These are phyloP conservation scores for Tylopilus cervinicoccineus DNA, from an alignment of 768 basidiomycete species.

Conservation along the genomic window DNA sequence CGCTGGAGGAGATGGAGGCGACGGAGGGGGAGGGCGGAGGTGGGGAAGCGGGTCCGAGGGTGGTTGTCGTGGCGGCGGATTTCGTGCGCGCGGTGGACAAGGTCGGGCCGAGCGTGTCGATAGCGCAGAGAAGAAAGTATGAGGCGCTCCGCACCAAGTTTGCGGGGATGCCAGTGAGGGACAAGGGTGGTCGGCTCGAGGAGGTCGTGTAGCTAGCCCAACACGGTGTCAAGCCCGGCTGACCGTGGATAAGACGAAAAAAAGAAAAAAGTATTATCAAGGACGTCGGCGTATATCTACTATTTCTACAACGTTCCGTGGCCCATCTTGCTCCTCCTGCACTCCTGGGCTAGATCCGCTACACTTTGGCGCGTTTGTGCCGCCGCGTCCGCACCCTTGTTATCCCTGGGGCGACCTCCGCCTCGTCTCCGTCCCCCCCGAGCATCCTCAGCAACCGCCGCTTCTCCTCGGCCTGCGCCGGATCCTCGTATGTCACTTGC, in stretches of 20 bases:
- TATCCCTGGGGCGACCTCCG: slow-evolving; percentile 4
- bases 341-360: slow-evolving; percentile 8
- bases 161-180: slow-evolving; percentile 66
- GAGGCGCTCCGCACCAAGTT: slow-evolving; percentile 78
- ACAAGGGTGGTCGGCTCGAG: slow-evolving; percentile 22
- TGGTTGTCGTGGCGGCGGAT: slow-evolving; percentile 55
- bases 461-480: slow-evolving; percentile 56
- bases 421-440: slow-evolving; percentile 22
- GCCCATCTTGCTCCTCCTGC: neutral
- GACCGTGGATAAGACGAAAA: too few relatives aligned
- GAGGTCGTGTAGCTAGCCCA: slow-evolving; percentile 10
- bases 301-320: neutral
- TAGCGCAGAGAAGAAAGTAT: slow-evolving; percentile 77
- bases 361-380: slow-evolving; percentile 7
- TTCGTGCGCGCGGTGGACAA: slow-evolving; percentile 75
- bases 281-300: neutral
- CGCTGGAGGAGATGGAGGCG: slow-evolving; percentile 56
- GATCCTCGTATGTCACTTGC: slow-evolving; percentile 67
- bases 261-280: too few relatives aligned
- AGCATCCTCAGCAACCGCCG: slow-evolving; percentile 54
- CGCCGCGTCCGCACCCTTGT: slow-evolving; percentile 13
- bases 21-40: slow-evolving; percentile 8
- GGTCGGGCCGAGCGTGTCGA: slow-evolving; percentile 82
- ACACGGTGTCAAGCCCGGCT: too few relatives aligned
- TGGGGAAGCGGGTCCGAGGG: neutral